These are phyloP conservation scores for Eucalyptus polybractea DNA, from an alignment of 345 rosid species.

Conservation along the genomic window DNA sequence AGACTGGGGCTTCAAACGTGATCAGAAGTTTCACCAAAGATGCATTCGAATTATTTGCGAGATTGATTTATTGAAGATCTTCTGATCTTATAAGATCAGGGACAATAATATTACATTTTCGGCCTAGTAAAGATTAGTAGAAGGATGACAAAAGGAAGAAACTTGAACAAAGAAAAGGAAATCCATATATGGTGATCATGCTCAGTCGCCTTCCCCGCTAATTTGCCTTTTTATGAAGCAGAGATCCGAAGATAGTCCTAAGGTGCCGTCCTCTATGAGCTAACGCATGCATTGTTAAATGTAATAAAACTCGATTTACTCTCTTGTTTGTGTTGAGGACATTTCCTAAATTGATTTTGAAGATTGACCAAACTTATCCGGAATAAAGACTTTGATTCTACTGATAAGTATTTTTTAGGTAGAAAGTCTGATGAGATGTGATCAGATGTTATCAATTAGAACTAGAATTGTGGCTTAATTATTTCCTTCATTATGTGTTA, in stretches of 20 bases:
- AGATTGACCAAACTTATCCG: no score
- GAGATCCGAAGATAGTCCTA: no score
- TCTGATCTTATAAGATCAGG: background rate
- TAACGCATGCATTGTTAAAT: background rate
- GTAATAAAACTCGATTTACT: background rate
- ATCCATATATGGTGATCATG: background rate
- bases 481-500: no score
- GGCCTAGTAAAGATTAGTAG: background rate
- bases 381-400: no score
- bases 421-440: no score
- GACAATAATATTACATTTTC: background rate
- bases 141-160: background rate
- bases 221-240: no score
- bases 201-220: no score
- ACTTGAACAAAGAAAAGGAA: background rate
- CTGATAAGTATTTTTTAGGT: no score
- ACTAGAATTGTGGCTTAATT: no score
- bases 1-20: background rate
- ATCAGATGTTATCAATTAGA: fast-evolving
- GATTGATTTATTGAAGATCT: background rate
- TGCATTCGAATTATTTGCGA: background rate
- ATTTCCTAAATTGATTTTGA: no score
- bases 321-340: background rate
- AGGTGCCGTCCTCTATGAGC: background rate
- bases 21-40: background rate